Evolutionary conservation across 23 red algal genomes (phyloP), one percentile per base, ranked within the genome.

Genomic region (Agarophyton chilense): DNA sequence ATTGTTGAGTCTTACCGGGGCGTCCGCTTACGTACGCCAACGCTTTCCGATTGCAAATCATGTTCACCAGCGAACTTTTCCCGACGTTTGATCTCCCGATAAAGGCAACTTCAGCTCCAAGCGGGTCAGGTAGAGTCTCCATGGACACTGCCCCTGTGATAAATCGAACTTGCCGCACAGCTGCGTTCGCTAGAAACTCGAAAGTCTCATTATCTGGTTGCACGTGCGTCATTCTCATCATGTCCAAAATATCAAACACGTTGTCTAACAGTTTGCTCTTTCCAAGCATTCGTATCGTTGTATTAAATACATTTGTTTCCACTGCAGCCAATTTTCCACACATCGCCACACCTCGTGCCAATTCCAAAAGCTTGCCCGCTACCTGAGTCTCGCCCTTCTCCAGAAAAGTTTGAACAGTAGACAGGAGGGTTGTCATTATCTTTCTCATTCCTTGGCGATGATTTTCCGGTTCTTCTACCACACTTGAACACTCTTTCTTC

Each of bases 1-100:
- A 95, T 73, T 95, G 92, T 44, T 94, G 86, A 22, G 96, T 98
- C 73, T 98, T 98, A 38, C 96, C 96, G 0, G 96, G 96, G 21
- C 84, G 78, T 38, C 91, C 90, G 64, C 87, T 92, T 26, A 88
- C 94, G 55, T 92, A 86, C 2, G 96, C 96, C 42, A 98, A 86
- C 28, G 88, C 83, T 40, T 82, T 71, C 6, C 90, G 88, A 66
- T 87, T 91, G 29, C 83, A 79, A 3, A 98, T 49, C 92, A 98
- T 94, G 77, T 98, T 98, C 13, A 98, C 75, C 32, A 98, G 88
- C 0, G 92, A 95, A 40, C 83, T 90, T 87, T 98, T 98, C 26
- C 96, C 96, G 2, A 98, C 96, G 52, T 98, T 98, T 86, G 87
- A 92, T 29, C 93, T 79, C 17, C 96, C 96, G 17, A 94, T 70